Percentiles rank a stretch among this genome's conserved stretches.
Evolutionary conservation across 768 basidiomycete species (phyloP).

Genomic region (Mrakia frigida): DNA sequence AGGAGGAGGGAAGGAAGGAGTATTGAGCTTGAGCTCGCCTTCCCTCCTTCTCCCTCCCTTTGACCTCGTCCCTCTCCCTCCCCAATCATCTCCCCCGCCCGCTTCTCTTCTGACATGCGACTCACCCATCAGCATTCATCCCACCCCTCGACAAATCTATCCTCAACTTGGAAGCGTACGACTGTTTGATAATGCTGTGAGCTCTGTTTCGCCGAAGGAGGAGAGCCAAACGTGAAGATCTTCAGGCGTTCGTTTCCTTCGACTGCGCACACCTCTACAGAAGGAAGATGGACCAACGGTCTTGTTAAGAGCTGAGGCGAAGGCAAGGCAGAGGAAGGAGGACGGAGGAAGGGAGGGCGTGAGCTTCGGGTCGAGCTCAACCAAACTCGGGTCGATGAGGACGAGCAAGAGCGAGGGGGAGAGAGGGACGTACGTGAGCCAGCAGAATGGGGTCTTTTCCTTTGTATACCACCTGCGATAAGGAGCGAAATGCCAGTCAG

Average conservation of each 20-base stretch:
- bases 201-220: not conserved
- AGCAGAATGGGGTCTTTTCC: conserved; percentile 25
- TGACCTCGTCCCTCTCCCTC: too few species aligned
- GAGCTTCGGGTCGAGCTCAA: not conserved
- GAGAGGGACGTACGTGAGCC: conserved; percentile 15
- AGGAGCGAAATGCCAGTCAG: not conserved
- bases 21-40: not conserved
- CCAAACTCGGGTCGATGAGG: not conserved
- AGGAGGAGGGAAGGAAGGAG: not conserved
- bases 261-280: too few species aligned
- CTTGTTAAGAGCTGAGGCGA: conserved; percentile 26
- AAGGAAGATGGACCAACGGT: not conserved
- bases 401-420: not conserved
- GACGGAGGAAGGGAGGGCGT: not conserved
- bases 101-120: too few species aligned
- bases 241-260: not conserved
- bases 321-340: not conserved
- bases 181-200: conserved; percentile 32
- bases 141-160: conserved; percentile 27
- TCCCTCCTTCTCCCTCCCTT: not conserved
- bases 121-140: conserved; percentile 26
- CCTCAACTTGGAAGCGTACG: conserved; percentile 24
- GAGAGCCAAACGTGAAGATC: not conserved
- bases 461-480: conserved; percentile 29
- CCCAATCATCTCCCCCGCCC: too few species aligned